These are phyloP conservation scores for Botrytis cinerea DNA, from an alignment of 2,329 filamentous ascomycete genomes.

Conservation along the genomic window DNA sequence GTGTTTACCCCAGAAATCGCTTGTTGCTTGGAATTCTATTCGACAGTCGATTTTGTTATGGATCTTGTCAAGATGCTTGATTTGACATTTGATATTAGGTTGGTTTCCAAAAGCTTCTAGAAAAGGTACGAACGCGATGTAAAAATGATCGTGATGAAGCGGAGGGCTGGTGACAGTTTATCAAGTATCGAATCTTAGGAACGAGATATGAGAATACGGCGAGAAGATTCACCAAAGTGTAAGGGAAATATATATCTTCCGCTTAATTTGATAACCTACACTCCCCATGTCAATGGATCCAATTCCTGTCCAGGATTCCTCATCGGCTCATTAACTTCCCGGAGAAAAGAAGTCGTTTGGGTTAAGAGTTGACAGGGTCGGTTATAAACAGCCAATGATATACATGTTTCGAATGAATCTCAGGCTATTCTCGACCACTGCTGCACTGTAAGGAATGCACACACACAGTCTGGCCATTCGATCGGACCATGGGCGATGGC, in stretches of 20 bases:
- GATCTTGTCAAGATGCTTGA: neutral
- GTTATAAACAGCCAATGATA: neutral
- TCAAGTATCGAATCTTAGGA: neutral
- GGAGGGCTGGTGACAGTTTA: neutral
- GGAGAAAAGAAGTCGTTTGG: neutral
- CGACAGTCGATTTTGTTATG: neutral
- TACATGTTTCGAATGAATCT: neutral
- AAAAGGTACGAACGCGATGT: neutral
- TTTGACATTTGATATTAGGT: neutral
- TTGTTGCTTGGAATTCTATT: constrained; percentile 14
- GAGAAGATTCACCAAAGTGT: neutral
- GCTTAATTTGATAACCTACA: neutral
- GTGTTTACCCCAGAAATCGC: constrained; percentile 16
- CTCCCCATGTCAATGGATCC: neutral
- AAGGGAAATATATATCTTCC: neutral
- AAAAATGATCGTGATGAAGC: neutral
- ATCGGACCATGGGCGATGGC: neutral
- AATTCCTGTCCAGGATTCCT: neutral
- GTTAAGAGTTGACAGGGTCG: constrained; percentile 6
- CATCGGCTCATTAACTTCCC: neutral
- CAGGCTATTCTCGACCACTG: neutral
- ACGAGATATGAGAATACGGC: neutral
- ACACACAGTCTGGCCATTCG: neutral
- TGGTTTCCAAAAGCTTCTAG: neutral
- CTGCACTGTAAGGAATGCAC: neutral